A percentile compares a stretch with the other conserved stretches of the same genome.
Conservation (phyloP, 768 basidiomycete genomes). For the Pulveroboletus sp. region DNA sequence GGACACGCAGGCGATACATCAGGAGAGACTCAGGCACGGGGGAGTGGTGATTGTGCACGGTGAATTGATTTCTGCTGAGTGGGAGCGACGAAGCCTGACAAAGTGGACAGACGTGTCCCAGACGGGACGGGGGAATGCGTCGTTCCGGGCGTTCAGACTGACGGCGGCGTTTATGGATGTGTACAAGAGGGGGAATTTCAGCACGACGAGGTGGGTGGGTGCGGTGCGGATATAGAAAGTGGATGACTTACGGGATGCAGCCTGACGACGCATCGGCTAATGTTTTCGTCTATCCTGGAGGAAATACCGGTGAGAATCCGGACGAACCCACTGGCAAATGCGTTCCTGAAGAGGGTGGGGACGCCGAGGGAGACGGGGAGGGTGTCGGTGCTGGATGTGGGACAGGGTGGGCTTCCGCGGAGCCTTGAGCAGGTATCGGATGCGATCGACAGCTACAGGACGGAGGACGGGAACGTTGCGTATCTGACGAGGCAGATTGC, state of each 20-base stretch:
- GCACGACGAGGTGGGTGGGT: constrained; percentile 64
- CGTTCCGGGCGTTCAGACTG: constrained; percentile 86
- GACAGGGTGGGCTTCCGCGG: constrained; percentile 63
- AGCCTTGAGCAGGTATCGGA: constrained; percentile 86
- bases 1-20: constrained; percentile 82
- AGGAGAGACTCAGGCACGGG: constrained; percentile 81
- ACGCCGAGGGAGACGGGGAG: constrained; percentile 46
- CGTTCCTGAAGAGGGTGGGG: constrained; percentile 70
- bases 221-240: neutral
- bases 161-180: constrained; percentile 79
- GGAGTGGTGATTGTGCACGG: constrained; percentile 86
- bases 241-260: constrained; percentile 38
- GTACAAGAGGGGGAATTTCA: constrained; percentile 81
- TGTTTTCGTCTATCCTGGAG: constrained; percentile 82
- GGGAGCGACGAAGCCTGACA: constrained; percentile 4
- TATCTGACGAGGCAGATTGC: constrained; percentile 87
- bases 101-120: constrained; percentile 64
- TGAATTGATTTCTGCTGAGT: constrained; percentile 31
- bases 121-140: constrained; percentile 77
- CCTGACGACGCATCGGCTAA: constrained; percentile 74
- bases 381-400: constrained; percentile 69
- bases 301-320: constrained; percentile 85
- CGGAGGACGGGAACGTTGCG: constrained; percentile 90
- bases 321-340: constrained; percentile 73
- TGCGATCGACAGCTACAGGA: constrained; percentile 79